Base-by-base conservation (phyloP, 2,329 filamentous ascomycete genomes). In the Aspergillus fumigatiaffinis region DNA sequence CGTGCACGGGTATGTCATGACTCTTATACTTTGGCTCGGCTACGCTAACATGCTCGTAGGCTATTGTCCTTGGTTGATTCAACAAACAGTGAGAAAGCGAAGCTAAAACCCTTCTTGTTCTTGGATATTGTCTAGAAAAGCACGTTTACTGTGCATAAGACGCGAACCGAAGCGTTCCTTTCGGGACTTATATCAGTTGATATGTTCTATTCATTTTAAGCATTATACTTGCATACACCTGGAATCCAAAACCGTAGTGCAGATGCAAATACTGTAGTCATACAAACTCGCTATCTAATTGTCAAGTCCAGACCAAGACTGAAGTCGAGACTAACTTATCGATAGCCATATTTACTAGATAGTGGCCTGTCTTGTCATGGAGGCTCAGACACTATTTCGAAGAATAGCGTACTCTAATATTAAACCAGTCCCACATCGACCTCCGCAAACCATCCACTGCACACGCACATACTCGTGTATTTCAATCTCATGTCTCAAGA, bases 1-100 rank as follows among this genome's bases (percentile, higher is more conserved):
- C 82, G 89, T 71, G 89, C 89, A 35, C 84, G 88, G 65, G 81
- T 82, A 66, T 38, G 32, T 38, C 10, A 25, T 25, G 12, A 35
- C 28, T 51, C 20, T 53, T 4, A n/a, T 38, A n/a, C 50, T 4
- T 28, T 21, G 6, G 25, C 17, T 14, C 26, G 50, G 2, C 9
- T 38, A 44, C 35, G 25, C 60, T 62, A 48, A 38, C 32, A 17
- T 38, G 14, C 14, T 35, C 12, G 32, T 38, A 38, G 32, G 32
- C 32, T 38, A 38, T 38, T 38, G 32, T 38, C 14, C 32, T 38
- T 14, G 32, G 14, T 17, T 38, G 14, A 38, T 38, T 14, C 5
- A 55, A 47, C 7, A 38, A 17, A 7, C 25, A 7, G 14, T 17
- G 29, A 35, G 29, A 14, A 35, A 17, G 5, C 14, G 4, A 12